phyloP scores from a whole-genome alignment of 2,329 filamentous ascomycete species.

The Trichoderma afroharzianum region DNA sequence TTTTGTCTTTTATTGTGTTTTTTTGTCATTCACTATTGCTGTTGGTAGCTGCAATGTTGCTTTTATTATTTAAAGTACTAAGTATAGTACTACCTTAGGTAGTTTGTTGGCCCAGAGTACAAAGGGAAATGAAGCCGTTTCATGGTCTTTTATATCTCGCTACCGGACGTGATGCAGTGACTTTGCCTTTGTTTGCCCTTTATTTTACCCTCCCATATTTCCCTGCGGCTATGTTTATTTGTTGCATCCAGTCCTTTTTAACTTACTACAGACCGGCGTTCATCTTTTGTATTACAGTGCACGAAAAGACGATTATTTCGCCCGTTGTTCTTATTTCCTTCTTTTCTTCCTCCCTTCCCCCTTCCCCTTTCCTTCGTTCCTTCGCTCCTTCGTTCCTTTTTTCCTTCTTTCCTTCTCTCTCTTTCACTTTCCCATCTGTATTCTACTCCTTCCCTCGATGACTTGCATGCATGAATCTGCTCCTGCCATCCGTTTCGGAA shows the following conservation, averaged over 20 bases:
- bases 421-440: not conserved
- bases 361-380: not conserved
- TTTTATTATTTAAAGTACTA: not conserved
- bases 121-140: not conserved
- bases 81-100: no score
- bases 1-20: not conserved
- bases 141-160: not conserved
- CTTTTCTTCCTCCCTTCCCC: no score
- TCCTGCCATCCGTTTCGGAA: not conserved
- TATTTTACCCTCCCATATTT: not conserved
- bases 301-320: not conserved
- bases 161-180: not conserved
- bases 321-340: not conserved
- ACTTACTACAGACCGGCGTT: not conserved
- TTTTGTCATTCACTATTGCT: not conserved
- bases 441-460: not conserved
- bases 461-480: not conserved
- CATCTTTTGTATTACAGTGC: not conserved
- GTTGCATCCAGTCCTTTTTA: not conserved
- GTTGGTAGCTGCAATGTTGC: not conserved
- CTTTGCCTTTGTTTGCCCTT: not conserved
- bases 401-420: not conserved
- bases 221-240: not conserved
- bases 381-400: not conserved
- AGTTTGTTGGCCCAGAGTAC: not conserved